phyloP scores from a whole-genome alignment of 345 rosid genomes.

The Diplotaxis tenuifolia region DNA sequence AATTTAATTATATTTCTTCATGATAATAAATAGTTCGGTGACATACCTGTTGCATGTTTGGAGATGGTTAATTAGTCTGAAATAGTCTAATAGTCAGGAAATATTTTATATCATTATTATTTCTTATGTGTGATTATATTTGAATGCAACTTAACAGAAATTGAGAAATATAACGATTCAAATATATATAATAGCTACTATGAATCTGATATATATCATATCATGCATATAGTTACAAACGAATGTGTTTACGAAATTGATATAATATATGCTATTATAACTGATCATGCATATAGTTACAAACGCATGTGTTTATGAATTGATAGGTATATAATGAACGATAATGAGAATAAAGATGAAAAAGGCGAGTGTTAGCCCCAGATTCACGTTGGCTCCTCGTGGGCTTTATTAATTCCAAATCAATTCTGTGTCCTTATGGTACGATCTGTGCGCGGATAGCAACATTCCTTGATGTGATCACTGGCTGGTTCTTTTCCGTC shows the following conservation, averaged over 20 bases:
- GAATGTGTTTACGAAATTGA: neutral
- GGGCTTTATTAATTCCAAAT: conserved; percentile 33
- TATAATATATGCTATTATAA: neutral
- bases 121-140: conserved; percentile 17
- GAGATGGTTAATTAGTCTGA: neutral
- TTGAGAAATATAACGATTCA: conserved; percentile 17
- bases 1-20: neutral
- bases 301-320: neutral
- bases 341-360: conserved; percentile 21
- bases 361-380: conserved; percentile 33
- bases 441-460: conserved; percentile 33
- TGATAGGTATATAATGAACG: conserved; percentile 19
- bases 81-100: neutral
- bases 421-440: conserved; percentile 33
- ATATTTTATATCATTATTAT: neutral
- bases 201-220: no score
- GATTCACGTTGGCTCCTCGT: conserved; percentile 38
- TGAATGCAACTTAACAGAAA: conserved; percentile 23
- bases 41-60: conserved; percentile 14
- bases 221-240: neutral
- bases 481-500: conserved; percentile 21
- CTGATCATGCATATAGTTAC: neutral
- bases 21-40: neutral
- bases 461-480: conserved; percentile 28
- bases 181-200: no score